Evolutionary conservation across 768 basidiomycete species (phyloP).

Genomic region (Xerocomellus amylosporus): DNA sequence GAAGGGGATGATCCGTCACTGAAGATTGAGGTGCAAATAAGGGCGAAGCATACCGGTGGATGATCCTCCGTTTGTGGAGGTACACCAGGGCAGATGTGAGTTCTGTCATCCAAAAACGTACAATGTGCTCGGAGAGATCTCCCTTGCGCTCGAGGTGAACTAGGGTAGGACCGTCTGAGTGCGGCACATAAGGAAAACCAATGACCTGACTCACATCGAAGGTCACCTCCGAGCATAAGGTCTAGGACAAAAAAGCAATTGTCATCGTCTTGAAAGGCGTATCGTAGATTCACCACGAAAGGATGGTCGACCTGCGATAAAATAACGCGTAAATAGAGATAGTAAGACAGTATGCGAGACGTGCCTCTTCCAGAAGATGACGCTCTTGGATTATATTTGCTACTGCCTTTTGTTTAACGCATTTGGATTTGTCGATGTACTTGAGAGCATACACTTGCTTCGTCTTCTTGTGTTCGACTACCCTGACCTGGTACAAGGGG

Average conservation of each 20-base stretch:
- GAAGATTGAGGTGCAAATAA: neutral
- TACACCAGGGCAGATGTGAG: slow-evolving; percentile 82
- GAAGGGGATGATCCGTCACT: slow-evolving; percentile 13
- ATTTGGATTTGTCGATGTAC: slow-evolving; percentile 94
- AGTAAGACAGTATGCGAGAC: slow-evolving; percentile 3
- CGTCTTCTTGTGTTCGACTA: slow-evolving; percentile 92
- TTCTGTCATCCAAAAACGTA: slow-evolving; percentile 89
- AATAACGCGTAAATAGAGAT: slow-evolving; percentile 8
- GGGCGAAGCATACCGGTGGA: slow-evolving; percentile 71
- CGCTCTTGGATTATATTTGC: slow-evolving; percentile 95
- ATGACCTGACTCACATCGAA: slow-evolving; percentile 65
- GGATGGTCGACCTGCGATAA: slow-evolving; percentile 74
- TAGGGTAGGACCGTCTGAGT: slow-evolving; percentile 29
- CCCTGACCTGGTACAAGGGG: slow-evolving; percentile 66
- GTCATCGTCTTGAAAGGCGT: slow-evolving; percentile 96
- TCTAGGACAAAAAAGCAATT: slow-evolving; percentile 98
- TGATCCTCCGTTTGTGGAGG: slow-evolving; percentile 87
- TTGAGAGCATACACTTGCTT: slow-evolving; percentile 94
- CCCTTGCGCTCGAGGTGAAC: slow-evolving; percentile 81
- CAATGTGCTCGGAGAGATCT: slow-evolving; percentile 63
- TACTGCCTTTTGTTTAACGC: slow-evolving; percentile 87
- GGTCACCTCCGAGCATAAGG: slow-evolving; percentile 93
- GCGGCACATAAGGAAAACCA: neutral
- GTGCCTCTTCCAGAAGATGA: slow-evolving; percentile 85
- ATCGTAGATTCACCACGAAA: slow-evolving; percentile 86